Evolutionary conservation across 2,329 filamentous ascomycete species (phyloP).

Genomic region (Aspergillus bombycis): DNA sequence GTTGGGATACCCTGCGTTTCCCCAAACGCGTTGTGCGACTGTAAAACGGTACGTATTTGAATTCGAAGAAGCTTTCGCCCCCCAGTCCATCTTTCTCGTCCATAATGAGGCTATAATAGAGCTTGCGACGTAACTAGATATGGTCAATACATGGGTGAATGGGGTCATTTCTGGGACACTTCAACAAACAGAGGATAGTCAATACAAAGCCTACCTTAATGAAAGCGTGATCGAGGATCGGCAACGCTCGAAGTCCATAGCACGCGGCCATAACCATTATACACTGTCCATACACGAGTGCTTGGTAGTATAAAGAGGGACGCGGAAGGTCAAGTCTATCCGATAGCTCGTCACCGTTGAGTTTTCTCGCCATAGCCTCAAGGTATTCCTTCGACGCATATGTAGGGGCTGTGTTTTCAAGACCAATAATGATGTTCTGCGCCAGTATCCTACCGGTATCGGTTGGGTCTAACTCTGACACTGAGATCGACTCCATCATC

Average conservation of each 20-base stretch:
- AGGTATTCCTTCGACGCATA: constrained; percentile 69
- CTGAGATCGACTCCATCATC: constrained; percentile 69
- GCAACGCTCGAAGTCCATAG: constrained; percentile 52
- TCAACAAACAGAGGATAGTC: not conserved
- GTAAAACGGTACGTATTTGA: constrained; percentile 60
- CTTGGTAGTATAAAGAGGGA: constrained; percentile 61
- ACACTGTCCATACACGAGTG: constrained; percentile 66
- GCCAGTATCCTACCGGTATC: constrained; percentile 66
- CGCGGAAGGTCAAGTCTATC: constrained; percentile 62
- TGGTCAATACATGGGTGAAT: not conserved
- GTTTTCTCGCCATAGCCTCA: constrained; percentile 67
- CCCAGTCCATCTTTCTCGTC: constrained; percentile 67
- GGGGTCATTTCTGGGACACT: not conserved
- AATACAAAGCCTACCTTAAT: constrained; percentile 47
- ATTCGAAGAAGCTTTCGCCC: constrained; percentile 66
- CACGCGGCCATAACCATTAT: constrained; percentile 62
- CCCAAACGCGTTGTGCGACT: constrained; percentile 32
- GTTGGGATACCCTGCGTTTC: constrained; percentile 25
- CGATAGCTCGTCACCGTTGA: constrained; percentile 68
- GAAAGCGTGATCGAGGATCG: constrained; percentile 54
- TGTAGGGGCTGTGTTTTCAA: constrained; percentile 68
- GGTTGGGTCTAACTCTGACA: constrained; percentile 68
- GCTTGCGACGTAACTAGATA: constrained; percentile 45
- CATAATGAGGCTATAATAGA: constrained; percentile 65
- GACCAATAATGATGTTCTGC: constrained; percentile 72